Evolutionary conservation across 768 basidiomycete species (phyloP), one percentile per base, ranked within the genome.

Genomic region (Cystofilobasidium macerans): DNA sequence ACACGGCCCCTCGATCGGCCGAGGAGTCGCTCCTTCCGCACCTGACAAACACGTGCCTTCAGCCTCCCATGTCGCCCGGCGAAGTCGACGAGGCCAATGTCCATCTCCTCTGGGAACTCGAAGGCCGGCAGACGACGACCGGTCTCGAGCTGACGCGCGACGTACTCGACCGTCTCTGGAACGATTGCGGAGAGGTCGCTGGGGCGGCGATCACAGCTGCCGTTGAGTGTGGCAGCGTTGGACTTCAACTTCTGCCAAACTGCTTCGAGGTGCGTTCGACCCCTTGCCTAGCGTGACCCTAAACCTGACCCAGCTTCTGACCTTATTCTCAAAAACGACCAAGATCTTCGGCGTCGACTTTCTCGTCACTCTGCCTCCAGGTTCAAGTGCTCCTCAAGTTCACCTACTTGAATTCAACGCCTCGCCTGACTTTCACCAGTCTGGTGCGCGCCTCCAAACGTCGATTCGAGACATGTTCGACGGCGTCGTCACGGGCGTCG

Each of bases 391-490:
- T n/a, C 81, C 84, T 63, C 80, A 83, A 68, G 84, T 89, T 20
- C 84, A 86, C 63, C 78, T 97, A 1, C 80, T 97, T 35, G 95
- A 98, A 76, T 80, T 94, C 72, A 99, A 99, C 73, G 85, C 94
- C 8, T 92, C 93, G 69, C 94, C 95, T 1, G 95, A 95, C 51
- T 94, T 98, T 66, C 89, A 92, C 72, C 82, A 94, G 62, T 93
- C 93, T 0, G 95, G 93, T 0, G 81, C 85, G 40, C 81, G 90
- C 33, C 77, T 97, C 40, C 82, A 83, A 22, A 87, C 87, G 82
- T 83, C 92, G 53, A 77, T 95, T 61, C 83, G 86, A 71, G 86
- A 88, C 69, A 78, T 95, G 61, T 94, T 95, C 77, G 77, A 78
- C 38, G 81, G 83, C 0, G 86, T 89, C 22, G 84, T 83, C 1